Base-by-base conservation (phyloP, 192 early-diverging fungal genomes). In the Backusella parvicylindrica region DNA sequence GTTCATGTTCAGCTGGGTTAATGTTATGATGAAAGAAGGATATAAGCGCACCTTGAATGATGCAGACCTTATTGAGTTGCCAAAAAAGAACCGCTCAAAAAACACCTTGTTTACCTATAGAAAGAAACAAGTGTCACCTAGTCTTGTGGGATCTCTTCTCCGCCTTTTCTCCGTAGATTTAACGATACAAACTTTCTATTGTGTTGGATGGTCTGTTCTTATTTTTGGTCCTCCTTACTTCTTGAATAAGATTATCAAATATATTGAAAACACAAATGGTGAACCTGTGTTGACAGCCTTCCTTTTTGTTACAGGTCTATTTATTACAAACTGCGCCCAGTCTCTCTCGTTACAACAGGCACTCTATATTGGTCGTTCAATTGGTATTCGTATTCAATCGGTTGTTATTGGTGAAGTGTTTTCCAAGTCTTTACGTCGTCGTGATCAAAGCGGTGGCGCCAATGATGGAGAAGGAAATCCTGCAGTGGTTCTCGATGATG, bases 291-390 rank as follows among this genome's bases (percentile, higher is more conserved):
- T 74, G 13, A 84, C 80, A 11, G 86, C 89, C 1, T 94, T 86
- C 49, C 67, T 89, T 33, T 91, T 87, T 60, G 89, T 89, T 0
- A 80, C 90, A 36, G 88, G 88, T 31, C 70, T 94, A 33, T 83
- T 92, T 50, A 35, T 90, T 35, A 82, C 83, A 6, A 79, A 76
- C 4, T 43, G 77, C 1, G 43, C 85, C 6, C 85, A 86, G 30
- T 86, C 87, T 23, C 53, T 86, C 9, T 43, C 81, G 33, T 64
- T 83, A 11, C 86, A 89, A 70, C 85, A 88, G 72, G 79, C 85
- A 0, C 82, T 93, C 36, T 89, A 88, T 76, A 89, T 88, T 64
- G 92, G 92, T 32, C 85, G 92, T 8, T 83, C 85, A 16, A 76
- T 92, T 15, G 83, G 87, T 67, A 79, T 94, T 50, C 89, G 88